Evolutionary conservation across 2,329 filamentous ascomycete species (phyloP).

Genomic region (Coleophoma cylindrospora): DNA sequence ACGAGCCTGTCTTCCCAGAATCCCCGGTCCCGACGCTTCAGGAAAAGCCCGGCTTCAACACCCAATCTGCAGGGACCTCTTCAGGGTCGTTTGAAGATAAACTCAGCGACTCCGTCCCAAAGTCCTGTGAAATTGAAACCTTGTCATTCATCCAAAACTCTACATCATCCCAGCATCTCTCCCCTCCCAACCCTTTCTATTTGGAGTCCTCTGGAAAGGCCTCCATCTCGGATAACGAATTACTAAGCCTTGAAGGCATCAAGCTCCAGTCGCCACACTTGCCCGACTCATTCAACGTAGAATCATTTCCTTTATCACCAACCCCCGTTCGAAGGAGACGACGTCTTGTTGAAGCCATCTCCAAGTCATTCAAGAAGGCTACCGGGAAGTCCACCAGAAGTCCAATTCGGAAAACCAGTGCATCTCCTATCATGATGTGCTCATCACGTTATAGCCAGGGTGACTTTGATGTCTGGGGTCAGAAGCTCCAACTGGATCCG

Average conservation of each 20-base stretch:
- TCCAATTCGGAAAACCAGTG: slow-evolving; percentile 31
- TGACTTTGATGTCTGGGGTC: slow-evolving; percentile 43
- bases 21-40: slow-evolving; percentile 42
- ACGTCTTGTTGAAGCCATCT: slow-evolving; percentile 34
- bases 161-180: slow-evolving; percentile 9
- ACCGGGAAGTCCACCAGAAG: slow-evolving; percentile 30
- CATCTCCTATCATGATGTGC: slow-evolving; percentile 21
- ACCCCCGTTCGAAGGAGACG: slow-evolving; percentile 14
- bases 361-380: slow-evolving; percentile 34
- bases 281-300: slow-evolving; percentile 6
- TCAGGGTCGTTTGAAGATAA: slow-evolving; percentile 13
- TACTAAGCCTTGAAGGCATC: slow-evolving; percentile 25
- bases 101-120: slow-evolving; percentile 3
- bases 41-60: slow-evolving; percentile 40
- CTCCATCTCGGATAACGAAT: slow-evolving; percentile 24
- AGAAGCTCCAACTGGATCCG: slow-evolving; percentile 37
- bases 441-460: slow-evolving; percentile 35
- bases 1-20: slow-evolving; percentile 28
- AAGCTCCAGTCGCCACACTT: slow-evolving; percentile 19
- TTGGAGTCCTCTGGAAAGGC: slow-evolving; percentile 20
- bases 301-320: slow-evolving; percentile 19
- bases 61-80: slow-evolving; percentile 10
- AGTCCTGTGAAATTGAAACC: slow-evolving; percentile 9
- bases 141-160: slow-evolving; percentile 10
- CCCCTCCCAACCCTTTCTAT: slow-evolving; percentile 16